Percentiles rank a stretch among this genome's conserved stretches.
These are phyloP conservation scores for Podila horticola DNA, from an alignment of 192 early-diverging fungal genomes.

Conservation along the genomic window DNA sequence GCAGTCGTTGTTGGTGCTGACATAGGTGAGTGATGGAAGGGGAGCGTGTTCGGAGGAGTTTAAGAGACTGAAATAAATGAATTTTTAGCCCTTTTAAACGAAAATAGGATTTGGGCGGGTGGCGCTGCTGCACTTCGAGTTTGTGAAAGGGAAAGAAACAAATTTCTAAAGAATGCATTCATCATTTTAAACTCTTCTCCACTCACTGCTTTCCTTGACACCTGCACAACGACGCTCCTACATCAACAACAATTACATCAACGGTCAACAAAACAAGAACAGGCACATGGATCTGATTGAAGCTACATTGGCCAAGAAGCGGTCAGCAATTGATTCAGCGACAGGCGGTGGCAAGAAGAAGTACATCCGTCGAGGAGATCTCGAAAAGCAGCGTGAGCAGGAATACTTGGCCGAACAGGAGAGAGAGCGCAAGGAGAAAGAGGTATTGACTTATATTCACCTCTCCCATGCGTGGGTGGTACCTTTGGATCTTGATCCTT, in stretches of 20 bases:
- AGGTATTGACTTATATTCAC: conserved; percentile 20
- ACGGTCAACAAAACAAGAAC: neutral
- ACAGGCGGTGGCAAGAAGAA: conserved; percentile 66
- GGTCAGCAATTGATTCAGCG: conserved; percentile 62
- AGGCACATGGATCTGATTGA: conserved; percentile 68
- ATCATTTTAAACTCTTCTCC: no score
- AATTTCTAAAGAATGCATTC: no score
- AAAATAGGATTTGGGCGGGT: neutral
- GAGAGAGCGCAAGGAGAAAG: conserved; percentile 59
- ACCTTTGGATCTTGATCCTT: neutral
- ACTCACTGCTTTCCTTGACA: no score
- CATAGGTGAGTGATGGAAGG: no score
- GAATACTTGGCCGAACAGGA: conserved; percentile 68
- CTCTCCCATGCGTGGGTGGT: conserved; percentile 7
- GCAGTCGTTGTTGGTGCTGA: no score
- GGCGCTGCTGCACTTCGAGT: neutral
- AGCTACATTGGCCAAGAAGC: conserved; percentile 80
- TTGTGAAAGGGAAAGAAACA: conserved; percentile 5
- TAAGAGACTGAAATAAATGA: no score
- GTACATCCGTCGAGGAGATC: conserved; percentile 86
- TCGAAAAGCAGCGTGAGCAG: conserved; percentile 71
- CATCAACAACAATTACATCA: neutral
- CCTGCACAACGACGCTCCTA: neutral
- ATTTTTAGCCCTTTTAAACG: neutral
- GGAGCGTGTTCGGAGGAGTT: no score